phyloP scores from a whole-genome alignment of 139 green algal species.

The Chlorella ohadii region DNA sequence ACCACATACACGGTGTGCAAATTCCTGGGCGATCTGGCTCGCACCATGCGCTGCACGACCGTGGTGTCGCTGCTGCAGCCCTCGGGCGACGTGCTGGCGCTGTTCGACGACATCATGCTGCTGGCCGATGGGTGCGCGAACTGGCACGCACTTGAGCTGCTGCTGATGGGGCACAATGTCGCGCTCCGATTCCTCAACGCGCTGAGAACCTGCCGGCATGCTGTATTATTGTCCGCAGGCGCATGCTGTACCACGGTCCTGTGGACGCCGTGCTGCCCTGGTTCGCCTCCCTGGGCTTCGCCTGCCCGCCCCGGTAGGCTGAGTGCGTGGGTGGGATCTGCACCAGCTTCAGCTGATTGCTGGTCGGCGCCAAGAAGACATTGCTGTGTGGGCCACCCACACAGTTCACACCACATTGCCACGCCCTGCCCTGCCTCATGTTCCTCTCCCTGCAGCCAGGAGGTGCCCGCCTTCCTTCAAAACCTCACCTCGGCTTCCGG shows the following conservation, averaged over 20 bases:
- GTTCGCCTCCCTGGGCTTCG: constrained; percentile 68
- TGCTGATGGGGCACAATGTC: too few relatives aligned
- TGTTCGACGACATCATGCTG: constrained; percentile 80
- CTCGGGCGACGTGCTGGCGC: constrained; percentile 36
- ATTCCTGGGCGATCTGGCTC: constrained; percentile 46
- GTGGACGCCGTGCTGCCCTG: constrained; percentile 57
- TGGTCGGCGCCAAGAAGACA: too few relatives aligned
- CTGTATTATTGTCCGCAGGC: neutral
- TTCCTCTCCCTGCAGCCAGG: constrained; percentile 47
- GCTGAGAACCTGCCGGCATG: too few relatives aligned
- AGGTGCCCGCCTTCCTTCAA: constrained; percentile 73
- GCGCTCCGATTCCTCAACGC: too few relatives aligned
- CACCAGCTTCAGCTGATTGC: too few relatives aligned
- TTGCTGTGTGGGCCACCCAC: too few relatives aligned
- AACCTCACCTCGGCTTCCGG: neutral
- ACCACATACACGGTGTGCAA: constrained; percentile 74
- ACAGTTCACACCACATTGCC: too few relatives aligned
- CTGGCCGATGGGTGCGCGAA: constrained; percentile 52
- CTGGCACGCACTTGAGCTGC: too few relatives aligned
- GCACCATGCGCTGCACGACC: constrained; percentile 54
- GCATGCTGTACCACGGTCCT: constrained; percentile 73
- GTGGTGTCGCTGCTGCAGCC: constrained; percentile 81
- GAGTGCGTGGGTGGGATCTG: too few relatives aligned
- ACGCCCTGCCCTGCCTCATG: too few relatives aligned
- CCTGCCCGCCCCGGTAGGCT: constrained; percentile 53